phyloP scores from a whole-genome alignment of 2,329 filamentous ascomycete genomes.

The Colletotrichum lini region DNA sequence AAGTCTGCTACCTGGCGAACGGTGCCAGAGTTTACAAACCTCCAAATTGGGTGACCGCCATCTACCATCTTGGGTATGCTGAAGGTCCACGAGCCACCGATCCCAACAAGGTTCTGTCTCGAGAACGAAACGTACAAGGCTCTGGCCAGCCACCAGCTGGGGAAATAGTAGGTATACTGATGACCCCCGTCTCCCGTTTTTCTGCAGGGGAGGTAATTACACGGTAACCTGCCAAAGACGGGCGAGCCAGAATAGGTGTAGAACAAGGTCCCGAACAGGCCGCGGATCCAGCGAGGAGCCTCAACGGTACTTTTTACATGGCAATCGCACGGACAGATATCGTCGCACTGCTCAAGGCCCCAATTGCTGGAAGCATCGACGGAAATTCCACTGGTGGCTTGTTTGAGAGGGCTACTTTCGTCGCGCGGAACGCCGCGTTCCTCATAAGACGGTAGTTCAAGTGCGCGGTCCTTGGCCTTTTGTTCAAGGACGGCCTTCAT shows the following conservation, averaged over 20 bases:
- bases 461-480: not conserved
- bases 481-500: not conserved
- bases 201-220: conserved; percentile 12
- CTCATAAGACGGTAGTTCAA: not conserved
- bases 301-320: not conserved
- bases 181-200: not conserved
- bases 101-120: not conserved
- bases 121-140: conserved; percentile 4
- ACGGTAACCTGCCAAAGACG: not conserved
- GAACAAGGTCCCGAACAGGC: conserved; percentile 8
- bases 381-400: not conserved
- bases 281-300: not conserved
- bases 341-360: not conserved
- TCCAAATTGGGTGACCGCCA: not conserved
- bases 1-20: not conserved
- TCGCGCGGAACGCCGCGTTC: not conserved
- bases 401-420: not conserved
- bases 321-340: conserved; percentile 8
- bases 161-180: conserved; percentile 11
- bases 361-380: not conserved
- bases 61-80: conserved; percentile 5
- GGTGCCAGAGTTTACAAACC: conserved; percentile 9
- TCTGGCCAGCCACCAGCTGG: conserved; percentile 7
- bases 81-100: conserved; percentile 10
- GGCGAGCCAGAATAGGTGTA: conserved; percentile 4